A percentile compares a stretch with the other conserved stretches of the same genome.
Evolutionary conservation across 306 rosid genomes (phyloP).

Genomic region (Prunus davidiana): DNA sequence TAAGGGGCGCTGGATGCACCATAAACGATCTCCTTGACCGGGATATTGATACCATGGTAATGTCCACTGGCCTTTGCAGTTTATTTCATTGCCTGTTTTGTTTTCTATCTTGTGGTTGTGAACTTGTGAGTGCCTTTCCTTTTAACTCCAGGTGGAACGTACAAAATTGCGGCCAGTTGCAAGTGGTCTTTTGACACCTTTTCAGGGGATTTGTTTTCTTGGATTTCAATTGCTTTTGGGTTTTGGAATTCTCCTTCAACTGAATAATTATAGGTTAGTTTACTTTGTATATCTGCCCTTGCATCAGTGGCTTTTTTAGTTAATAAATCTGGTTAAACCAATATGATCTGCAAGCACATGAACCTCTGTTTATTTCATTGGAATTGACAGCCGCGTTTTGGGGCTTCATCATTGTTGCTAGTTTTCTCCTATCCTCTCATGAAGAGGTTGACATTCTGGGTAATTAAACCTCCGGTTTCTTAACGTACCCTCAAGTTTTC

Average conservation of each 20-base stretch:
- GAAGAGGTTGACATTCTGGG: slow-evolving; percentile 95
- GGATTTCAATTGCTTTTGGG: slow-evolving; percentile 86
- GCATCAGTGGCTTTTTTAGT: not conserved
- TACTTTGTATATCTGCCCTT: not conserved
- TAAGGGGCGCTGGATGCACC: slow-evolving; percentile 90
- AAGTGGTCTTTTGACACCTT: slow-evolving; percentile 82
- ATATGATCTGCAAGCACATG: not conserved
- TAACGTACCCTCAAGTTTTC: not conserved
- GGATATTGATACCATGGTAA: slow-evolving; percentile 77
- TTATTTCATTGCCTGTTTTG: not conserved
- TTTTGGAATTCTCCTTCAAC: slow-evolving; percentile 78
- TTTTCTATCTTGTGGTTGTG: not conserved
- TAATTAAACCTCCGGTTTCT: slow-evolving; percentile 30
- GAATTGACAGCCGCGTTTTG: slow-evolving; percentile 63
- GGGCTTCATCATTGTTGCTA: slow-evolving; percentile 84
- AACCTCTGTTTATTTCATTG: slow-evolving; percentile 2
- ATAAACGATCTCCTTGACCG: slow-evolving; percentile 81
- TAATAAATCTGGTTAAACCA: not conserved
- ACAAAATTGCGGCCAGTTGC: slow-evolving; percentile 88
- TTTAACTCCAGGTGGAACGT: slow-evolving; percentile 69
- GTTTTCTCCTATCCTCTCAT: slow-evolving; percentile 89
- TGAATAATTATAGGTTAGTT: slow-evolving; percentile 59
- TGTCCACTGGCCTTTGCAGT: slow-evolving; percentile 4
- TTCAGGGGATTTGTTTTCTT: slow-evolving; percentile 80
- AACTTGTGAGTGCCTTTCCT: not conserved